A percentile compares a stretch with the other conserved stretches of the same genome.
These are phyloP conservation scores for Linnemannia hyalina DNA, from an alignment of 192 early-diverging fungal genomes.

Conservation along the genomic window DNA sequence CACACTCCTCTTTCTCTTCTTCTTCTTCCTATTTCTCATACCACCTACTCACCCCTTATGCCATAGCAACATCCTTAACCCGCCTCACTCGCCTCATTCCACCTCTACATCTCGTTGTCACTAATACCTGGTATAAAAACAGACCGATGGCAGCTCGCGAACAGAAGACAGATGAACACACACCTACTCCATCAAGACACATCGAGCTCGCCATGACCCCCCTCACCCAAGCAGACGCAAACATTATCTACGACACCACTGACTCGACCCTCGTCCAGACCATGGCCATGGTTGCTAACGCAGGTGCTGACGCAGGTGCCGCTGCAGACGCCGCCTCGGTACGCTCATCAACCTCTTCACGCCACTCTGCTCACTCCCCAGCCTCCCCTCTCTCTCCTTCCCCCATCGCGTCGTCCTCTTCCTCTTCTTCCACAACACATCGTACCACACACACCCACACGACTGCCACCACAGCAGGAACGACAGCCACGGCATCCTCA, in stretches of 20 bases:
- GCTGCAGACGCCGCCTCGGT: constrained; percentile 19
- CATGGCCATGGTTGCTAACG: constrained; percentile 29
- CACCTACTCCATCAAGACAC: neutral
- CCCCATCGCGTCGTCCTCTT: constrained; percentile 5
- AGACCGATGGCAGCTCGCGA: neutral
- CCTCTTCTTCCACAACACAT: constrained; percentile 1
- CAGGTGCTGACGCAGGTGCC: constrained; percentile 32
- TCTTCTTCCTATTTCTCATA: neutral
- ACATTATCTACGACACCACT: constrained; percentile 32
- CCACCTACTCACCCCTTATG: neutral
- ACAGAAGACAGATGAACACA: neutral
- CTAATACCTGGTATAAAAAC: neutral
- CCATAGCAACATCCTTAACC: neutral
- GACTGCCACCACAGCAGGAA: neutral
- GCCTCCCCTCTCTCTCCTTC: constrained; percentile 7
- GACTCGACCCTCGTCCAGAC: constrained; percentile 14
- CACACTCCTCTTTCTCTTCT: neutral
- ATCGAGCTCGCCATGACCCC: constrained; percentile 10
- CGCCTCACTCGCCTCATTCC: neutral
- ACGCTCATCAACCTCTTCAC: constrained; percentile 14
- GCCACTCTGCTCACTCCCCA: constrained; percentile 16
- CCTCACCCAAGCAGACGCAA: constrained; percentile 10
- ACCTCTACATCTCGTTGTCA: neutral
- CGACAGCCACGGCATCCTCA: neutral
- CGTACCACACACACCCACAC: constrained; percentile 1